A percentile compares a stretch with the other conserved stretches of the same genome.
Conservation (phyloP, 805 yeast species). For the Ascoidea asiatica region DNA sequence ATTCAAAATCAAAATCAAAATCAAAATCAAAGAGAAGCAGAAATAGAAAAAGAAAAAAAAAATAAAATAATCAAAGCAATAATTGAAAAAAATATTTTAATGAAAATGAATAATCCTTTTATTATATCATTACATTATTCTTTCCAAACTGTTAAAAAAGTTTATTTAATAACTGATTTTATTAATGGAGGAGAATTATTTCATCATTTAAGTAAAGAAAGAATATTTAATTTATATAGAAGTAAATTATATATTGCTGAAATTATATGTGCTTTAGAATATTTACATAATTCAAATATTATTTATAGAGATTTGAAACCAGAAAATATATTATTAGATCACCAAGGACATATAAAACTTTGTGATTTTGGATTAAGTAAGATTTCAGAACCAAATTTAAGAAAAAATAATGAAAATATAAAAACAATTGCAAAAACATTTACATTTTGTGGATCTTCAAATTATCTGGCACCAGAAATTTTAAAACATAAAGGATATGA, state of each 20-base stretch:
- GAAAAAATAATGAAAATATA: slow-evolving; percentile 52
- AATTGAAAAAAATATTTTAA: no score
- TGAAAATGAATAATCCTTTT: not conserved
- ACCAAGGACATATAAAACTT: slow-evolving; percentile 75
- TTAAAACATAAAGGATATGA: slow-evolving; percentile 92
- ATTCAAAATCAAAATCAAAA: not conserved
- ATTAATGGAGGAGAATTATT: no score
- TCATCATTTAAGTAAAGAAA: no score
- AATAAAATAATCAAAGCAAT: not conserved
- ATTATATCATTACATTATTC: not conserved
- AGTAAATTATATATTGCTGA: slow-evolving; percentile 90
- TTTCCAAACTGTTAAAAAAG: not conserved
- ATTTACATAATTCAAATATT: slow-evolving; percentile 81
- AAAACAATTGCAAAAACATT: slow-evolving; percentile 63
- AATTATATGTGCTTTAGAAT: slow-evolving; percentile 82
- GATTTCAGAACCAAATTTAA: slow-evolving; percentile 86
- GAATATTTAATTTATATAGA: no score
- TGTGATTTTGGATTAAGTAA: slow-evolving; percentile 95
- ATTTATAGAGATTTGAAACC: slow-evolving; percentile 96
- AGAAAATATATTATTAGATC: slow-evolving; percentile 80
- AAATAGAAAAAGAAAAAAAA: slow-evolving; percentile 1
- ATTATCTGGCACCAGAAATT: slow-evolving; percentile 99
- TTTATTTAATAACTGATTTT: slow-evolving; percentile 49
- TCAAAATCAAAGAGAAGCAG: not conserved
- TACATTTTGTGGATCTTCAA: slow-evolving; percentile 98